Conservation (phyloP, 352 stramenopile genomes). For the Phytophthora kernoviae region DNA sequence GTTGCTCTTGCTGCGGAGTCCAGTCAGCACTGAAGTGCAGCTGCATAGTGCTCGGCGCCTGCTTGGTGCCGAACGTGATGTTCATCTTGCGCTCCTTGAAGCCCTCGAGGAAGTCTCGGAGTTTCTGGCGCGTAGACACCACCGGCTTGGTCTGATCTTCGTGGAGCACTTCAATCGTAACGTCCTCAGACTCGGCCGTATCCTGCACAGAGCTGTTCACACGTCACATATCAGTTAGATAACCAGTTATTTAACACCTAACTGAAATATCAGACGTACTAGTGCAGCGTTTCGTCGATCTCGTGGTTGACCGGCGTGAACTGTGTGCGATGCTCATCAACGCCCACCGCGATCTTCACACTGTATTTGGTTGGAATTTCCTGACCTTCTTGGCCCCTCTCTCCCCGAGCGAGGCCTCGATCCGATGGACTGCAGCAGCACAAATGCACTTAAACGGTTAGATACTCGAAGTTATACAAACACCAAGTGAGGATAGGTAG, state of each 20-base stretch:
- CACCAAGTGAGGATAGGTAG: background rate
- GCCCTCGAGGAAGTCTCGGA: conserved; percentile 40
- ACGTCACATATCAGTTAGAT: conserved; percentile 10
- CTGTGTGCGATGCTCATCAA: conserved; percentile 28
- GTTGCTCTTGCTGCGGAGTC: conserved; percentile 6
- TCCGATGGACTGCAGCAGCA: conserved; percentile 32
- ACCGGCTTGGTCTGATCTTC: conserved; percentile 47
- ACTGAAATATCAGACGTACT: conserved; percentile 31
- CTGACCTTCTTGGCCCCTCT: conserved; percentile 4
- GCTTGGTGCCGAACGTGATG: conserved; percentile 36
- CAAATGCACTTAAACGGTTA: background rate
- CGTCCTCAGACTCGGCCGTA: conserved; percentile 26
- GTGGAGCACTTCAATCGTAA: conserved; percentile 48
- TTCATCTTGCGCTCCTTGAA: conserved; percentile 31
- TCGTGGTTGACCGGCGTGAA: conserved; percentile 19
- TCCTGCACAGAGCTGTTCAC: conserved; percentile 34
- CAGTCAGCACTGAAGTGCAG: conserved; percentile 33
- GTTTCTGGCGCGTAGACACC: conserved; percentile 28
- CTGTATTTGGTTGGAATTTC: conserved; percentile 16
- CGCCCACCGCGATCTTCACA: conserved; percentile 29
- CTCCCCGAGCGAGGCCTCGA: conserved; percentile 27
- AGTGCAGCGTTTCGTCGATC: conserved; percentile 50
- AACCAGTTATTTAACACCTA: conserved; percentile 2
- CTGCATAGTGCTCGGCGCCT: conserved; percentile 23
- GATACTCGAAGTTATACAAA: background rate